Evolutionary conservation across 2,329 filamentous ascomycete species (phyloP), one percentile per base, ranked within the genome.

Genomic region (Annulohypoxylon truncatum): DNA sequence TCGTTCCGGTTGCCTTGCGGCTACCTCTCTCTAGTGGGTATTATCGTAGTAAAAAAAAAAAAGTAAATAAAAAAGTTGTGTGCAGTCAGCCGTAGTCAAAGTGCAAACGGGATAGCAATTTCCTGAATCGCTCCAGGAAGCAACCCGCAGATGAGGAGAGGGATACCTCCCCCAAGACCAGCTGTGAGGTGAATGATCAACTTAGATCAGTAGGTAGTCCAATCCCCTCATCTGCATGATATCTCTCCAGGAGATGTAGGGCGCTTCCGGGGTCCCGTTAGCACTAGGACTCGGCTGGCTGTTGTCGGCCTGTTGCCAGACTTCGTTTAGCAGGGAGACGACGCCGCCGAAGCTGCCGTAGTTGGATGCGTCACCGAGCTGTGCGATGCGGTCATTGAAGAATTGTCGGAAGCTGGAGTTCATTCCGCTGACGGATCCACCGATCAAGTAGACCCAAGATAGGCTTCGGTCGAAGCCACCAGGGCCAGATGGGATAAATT

Each of bases 161-260:
- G 63, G 42, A 48, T 48, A 24, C 73, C 74, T 75, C 73, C 73
- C 75, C 75, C 75, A 77, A 81, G 78, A 73, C 79, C 79, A 73
- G 80, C 79, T 77, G 65, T 77, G 64, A 72, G 71, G 70, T 58
- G 71, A 53, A 56, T 58, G 65, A 61, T 61, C 55, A 50, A 62
- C 67, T 82, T 82, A 97, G 81, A 97, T 94, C 79, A 97, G 87
- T 79, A 97, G 85, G 82, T 93, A 96, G 78, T 97, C 93, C 94
- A 93, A 97, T 73, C 89, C 89, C 83, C 95, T 96, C 82, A 90
- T 88, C 81, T 88, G 89, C 94, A 97, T 97, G 77, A 95, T 88
- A 81, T 97, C 92, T 82, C 95, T 87, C 95, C 95, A 98, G 89
- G 94, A 94, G 80, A 97, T 88, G 82, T 91, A 90, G 77, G 88